These are phyloP conservation scores for Kwoniella shivajii DNA, from an alignment of 1,284 basidiomycete genomes.

Conservation along the genomic window DNA sequence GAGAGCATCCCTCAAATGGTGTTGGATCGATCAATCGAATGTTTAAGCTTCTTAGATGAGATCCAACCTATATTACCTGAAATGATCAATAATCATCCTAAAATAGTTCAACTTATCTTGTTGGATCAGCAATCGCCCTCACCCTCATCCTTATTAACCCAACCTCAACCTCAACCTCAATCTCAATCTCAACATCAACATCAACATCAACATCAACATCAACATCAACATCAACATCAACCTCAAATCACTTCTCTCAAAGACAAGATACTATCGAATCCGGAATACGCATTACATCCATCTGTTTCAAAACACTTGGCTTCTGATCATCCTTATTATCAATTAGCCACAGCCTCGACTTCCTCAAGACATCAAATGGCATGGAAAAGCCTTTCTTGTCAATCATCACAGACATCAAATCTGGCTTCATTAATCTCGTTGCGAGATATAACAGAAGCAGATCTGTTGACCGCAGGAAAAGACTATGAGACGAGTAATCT, in stretches of 20 bases:
- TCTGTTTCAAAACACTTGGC: slow-evolving; percentile 8
- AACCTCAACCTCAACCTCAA: no score
- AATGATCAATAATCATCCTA: no score
- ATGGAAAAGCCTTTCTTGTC: slow-evolving; percentile 20
- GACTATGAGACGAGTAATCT: slow-evolving; percentile 23
- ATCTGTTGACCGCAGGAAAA: slow-evolving; percentile 15
- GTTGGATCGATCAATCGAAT: slow-evolving; percentile 12
- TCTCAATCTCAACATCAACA: no score
- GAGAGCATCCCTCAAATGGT: neutral
- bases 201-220: no score
- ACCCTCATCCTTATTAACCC: no score
- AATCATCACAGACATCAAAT: no score
- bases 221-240: no score
- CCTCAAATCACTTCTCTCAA: neutral
- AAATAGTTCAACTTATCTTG: no score
- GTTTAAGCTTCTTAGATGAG: slow-evolving; percentile 13
- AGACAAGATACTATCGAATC: slow-evolving; percentile 3
- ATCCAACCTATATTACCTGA: neutral
- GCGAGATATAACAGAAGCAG: slow-evolving; percentile 1
- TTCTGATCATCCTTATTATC: slow-evolving; percentile 11
- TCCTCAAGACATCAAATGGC: slow-evolving; percentile 10
- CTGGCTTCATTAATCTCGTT: slow-evolving; percentile 10
- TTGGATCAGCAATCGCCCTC: no score
- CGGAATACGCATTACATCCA: slow-evolving; percentile 18
- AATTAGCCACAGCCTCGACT: neutral